Evolutionary conservation across 768 basidiomycete species (phyloP).

Genomic region (Kwoniella pini): DNA sequence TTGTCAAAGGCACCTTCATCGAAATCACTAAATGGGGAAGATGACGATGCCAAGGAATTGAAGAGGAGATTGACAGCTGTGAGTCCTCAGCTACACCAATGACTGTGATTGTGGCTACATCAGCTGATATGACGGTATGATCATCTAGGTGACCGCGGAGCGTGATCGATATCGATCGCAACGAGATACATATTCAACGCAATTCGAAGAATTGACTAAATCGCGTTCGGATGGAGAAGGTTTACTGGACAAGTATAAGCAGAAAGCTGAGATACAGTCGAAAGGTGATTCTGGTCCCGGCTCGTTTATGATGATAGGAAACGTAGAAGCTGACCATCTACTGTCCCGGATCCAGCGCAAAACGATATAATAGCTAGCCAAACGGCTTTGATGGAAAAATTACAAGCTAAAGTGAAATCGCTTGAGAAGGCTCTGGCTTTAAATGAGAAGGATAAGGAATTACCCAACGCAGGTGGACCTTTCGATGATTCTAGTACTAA

Average conservation of each 20-base stretch:
- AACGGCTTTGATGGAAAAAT: slow-evolving; percentile 42
- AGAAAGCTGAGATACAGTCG: slow-evolving; percentile 36
- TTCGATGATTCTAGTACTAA: slow-evolving; percentile 11
- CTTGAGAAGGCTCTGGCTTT: slow-evolving; percentile 33
- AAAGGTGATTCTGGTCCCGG: slow-evolving; percentile 38
- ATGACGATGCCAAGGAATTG: slow-evolving; percentile 24
- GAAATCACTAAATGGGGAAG: slow-evolving; percentile 3
- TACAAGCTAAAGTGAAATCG: slow-evolving; percentile 30
- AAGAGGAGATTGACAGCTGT: slow-evolving; percentile 27
- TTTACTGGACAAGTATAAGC: slow-evolving; percentile 46
- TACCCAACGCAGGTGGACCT: slow-evolving; percentile 8
- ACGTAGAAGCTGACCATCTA: background rate
- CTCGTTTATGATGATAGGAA: background rate
- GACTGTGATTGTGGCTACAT: background rate
- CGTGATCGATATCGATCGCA: slow-evolving; percentile 37
- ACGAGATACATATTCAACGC: slow-evolving; percentile 43
- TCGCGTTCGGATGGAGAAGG: slow-evolving; percentile 29
- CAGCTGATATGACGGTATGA: slow-evolving; percentile 6
- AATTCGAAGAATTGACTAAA: slow-evolving; percentile 48
- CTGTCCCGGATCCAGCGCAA: slow-evolving; percentile 35
- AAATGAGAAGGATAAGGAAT: slow-evolving; percentile 1
- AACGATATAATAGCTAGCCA: slow-evolving; percentile 46
- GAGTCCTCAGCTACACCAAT: slow-evolving; percentile 2
- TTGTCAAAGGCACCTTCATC: background rate
- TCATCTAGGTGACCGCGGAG: slow-evolving; percentile 30